Base-by-base conservation (phyloP, 441 rosid species). In the Erodium moschatum region DNA sequence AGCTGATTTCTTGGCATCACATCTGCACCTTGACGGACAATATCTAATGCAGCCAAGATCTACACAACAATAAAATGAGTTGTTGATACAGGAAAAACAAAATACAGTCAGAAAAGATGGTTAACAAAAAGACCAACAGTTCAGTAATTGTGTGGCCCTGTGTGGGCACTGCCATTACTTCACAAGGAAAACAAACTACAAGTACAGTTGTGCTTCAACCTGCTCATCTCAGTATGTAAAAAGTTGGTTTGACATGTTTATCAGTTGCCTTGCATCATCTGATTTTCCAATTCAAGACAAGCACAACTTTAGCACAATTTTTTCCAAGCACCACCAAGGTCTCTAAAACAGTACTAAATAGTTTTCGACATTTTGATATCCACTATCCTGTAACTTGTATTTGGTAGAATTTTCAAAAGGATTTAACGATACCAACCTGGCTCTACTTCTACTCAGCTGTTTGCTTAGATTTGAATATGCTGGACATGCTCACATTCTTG, bases 11-110 rank as follows among this genome's bases (percentile, higher is more conserved):
- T 87, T 16, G 98, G 98, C 98, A 93, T 91, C 79, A 93, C 95
- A 81, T 93, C 98, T 46, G 98, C 98, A 72, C 98, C 98, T 89
- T 93, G 96, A 74, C 98, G 96, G 64, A 93, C 98, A 67, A 85
- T 86, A 78, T 93, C 96, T 79, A 93, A 70, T 76, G 97, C 98
- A 66, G 96, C 89, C 84, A 93, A 89, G 67, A 91, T 91, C 98
- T 93, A 78, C 3, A 68, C n/a, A 10, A 71, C 69, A 62, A 79
- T 9, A 50, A 76, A 80, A 68, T 13, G 71, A 10, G 66, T 73
- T 70, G 75, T 12, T 29, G 58, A 8, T 21, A 65, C 6, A 18
- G 70, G 7, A 6, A 6, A 18, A 71, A 46, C n/a, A 18, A 10
- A 50, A 27, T 5, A 15, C 48, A 19, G 18, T 38, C 6, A 3